These are phyloP conservation scores for Cladosporium sp. DNA, from an alignment of 2,329 filamentous ascomycete genomes.

Conservation along the genomic window DNA sequence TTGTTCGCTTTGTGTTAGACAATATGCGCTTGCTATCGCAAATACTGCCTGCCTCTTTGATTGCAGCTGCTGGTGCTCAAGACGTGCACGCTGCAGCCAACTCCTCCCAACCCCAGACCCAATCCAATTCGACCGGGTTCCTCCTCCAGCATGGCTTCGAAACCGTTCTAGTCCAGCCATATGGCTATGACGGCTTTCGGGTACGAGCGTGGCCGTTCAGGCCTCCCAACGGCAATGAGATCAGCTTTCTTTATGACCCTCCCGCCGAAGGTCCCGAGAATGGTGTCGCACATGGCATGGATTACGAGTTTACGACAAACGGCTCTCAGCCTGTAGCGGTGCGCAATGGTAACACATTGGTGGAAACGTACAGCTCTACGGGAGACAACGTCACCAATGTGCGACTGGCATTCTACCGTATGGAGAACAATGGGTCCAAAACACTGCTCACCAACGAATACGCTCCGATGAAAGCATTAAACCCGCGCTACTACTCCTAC, in stretches of 20 bases:
- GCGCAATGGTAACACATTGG: constrained; percentile 34
- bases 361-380: constrained; percentile 27
- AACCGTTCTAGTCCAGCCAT: constrained; percentile 34
- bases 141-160: constrained; percentile 36
- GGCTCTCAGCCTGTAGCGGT: constrained; percentile 28
- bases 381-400: constrained; percentile 29
- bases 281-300: constrained; percentile 28
- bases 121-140: constrained; percentile 24
- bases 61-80: too few relatives aligned
- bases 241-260: constrained; percentile 35
- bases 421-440: constrained; percentile 30
- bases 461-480: constrained; percentile 29
- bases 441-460: constrained; percentile 34
- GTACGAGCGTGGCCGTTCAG: constrained; percentile 35
- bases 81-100: not conserved
- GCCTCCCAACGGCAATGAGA: constrained; percentile 31
- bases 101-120: not conserved
- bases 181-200: constrained; percentile 36
- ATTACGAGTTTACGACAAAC: constrained; percentile 28
- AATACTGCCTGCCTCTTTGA: too few relatives aligned
- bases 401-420: constrained; percentile 31
- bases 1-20: too few relatives aligned
- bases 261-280: constrained; percentile 34
- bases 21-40: too few relatives aligned
- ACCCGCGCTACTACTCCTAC: constrained; percentile 33